phyloP scores from a whole-genome alignment of 345 rosid species.

The Salix koriyanagi region DNA sequence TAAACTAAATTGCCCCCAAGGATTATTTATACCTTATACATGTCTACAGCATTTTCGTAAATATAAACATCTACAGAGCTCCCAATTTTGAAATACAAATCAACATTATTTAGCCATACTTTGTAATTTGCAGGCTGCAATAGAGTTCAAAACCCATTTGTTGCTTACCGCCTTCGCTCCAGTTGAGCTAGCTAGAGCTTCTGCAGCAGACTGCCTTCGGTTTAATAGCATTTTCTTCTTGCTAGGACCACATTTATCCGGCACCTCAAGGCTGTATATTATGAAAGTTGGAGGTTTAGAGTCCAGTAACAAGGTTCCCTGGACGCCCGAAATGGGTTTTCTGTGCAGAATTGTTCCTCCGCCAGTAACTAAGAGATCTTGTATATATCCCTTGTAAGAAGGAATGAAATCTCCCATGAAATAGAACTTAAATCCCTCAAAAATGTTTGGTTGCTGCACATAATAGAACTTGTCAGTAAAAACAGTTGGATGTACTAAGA shows the following conservation, averaged over 20 bases:
- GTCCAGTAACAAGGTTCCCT: constrained; percentile 3
- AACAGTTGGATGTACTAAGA: not conserved
- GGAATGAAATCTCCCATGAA: constrained; percentile 64
- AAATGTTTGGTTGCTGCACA: constrained; percentile 62
- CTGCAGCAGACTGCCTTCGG: constrained; percentile 50
- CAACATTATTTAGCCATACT: constrained; percentile 8
- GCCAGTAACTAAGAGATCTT: constrained; percentile 66
- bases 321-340: constrained; percentile 48
- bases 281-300: constrained; percentile 43
- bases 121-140: constrained; percentile 66
- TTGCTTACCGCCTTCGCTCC: constrained; percentile 68
- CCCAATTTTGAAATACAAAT: not conserved
- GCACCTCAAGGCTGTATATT: constrained; percentile 60
- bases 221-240: constrained; percentile 43
- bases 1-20: too few relatives aligned
- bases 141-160: constrained; percentile 74
- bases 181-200: constrained; percentile 54
- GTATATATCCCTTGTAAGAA: constrained; percentile 71
- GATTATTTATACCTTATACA: not conserved
- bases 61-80: not conserved
- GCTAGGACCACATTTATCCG: constrained; percentile 35
- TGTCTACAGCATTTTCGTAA: not conserved
- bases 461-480: not conserved
- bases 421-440: constrained; percentile 49
- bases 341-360: constrained; percentile 71